These are phyloP conservation scores for Trichomonas vaginalis DNA, from an alignment of 208 protist species.

Conservation along the genomic window DNA sequence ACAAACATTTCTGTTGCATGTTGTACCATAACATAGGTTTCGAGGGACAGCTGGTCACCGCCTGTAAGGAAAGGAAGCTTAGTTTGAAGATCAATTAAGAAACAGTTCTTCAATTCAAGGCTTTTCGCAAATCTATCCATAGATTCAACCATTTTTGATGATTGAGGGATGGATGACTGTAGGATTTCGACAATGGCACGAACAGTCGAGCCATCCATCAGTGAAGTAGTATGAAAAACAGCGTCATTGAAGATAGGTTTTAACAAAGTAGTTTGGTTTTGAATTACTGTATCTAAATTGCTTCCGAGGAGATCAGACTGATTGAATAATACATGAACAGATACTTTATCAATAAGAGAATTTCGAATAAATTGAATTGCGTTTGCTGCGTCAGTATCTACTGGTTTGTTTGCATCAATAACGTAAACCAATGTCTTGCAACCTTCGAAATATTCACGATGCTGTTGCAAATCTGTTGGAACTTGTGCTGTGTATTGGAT, in stretches of 20 bases:
- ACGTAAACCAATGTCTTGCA: neutral
- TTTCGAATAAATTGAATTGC: neutral
- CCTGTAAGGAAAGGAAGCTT: neutral
- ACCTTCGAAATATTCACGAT: neutral
- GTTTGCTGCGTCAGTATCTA: neutral
- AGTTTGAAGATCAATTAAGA: neutral
- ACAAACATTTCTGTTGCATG: neutral
- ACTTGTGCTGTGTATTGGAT: neutral
- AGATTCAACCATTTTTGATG: neutral
- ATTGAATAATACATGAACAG: neutral
- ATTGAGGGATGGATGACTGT: neutral
- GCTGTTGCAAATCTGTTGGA: neutral
- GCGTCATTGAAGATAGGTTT: neutral
- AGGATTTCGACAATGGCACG: neutral
- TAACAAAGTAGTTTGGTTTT: neutral
- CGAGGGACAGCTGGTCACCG: neutral
- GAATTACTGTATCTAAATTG: neutral
- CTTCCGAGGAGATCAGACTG: neutral
- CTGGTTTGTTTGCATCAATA: neutral
- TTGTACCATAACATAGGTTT: neutral
- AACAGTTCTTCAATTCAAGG: neutral
- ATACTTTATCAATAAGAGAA: neutral
- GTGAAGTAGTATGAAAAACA: neutral
- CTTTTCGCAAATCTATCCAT: neutral
- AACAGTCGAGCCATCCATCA: neutral